A percentile compares a stretch with the other conserved stretches of the same genome.
Evolutionary conservation across 768 basidiomycete species (phyloP).

Genomic region (Collybia nuda): DNA sequence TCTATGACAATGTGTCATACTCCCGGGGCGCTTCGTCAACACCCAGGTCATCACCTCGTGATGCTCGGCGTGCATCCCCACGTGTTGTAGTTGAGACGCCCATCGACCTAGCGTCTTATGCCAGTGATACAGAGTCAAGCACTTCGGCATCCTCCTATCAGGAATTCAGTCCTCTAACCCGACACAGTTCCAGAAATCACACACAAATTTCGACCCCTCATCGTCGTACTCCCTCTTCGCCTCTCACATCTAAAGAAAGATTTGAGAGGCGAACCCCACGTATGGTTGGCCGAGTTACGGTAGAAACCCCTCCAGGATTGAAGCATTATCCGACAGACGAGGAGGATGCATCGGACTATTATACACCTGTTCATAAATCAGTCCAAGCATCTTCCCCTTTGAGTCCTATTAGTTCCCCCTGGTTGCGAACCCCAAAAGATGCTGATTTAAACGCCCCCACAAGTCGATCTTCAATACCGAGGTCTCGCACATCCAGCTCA

Average conservation of each 20-base stretch:
- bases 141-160: neutral
- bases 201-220: neutral
- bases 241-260: neutral
- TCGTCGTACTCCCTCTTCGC: neutral
- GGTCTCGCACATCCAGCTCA: neutral
- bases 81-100: constrained; percentile 29
- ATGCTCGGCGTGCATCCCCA: constrained; percentile 10
- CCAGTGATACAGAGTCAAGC: constrained; percentile 9
- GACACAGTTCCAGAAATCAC: neutral
- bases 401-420: constrained; percentile 15
- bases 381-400: constrained; percentile 3
- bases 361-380: constrained; percentile 9
- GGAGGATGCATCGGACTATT: constrained; percentile 9
- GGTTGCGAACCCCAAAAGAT: constrained; percentile 5
- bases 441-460: neutral
- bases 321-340: constrained; percentile 21
- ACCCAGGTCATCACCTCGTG: neutral
- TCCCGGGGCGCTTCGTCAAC: constrained; percentile 10
- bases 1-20: constrained; percentile 14
- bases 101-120: constrained; percentile 13
- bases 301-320: constrained; percentile 26
- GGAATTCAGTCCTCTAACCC: neutral
- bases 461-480: neutral
- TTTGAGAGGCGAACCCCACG: neutral
- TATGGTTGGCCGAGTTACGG: constrained; percentile 15